These are phyloP conservation scores for Triticum urartu DNA, from an alignment of 176 grass and related monocot genomes.

Conservation along the genomic window DNA sequence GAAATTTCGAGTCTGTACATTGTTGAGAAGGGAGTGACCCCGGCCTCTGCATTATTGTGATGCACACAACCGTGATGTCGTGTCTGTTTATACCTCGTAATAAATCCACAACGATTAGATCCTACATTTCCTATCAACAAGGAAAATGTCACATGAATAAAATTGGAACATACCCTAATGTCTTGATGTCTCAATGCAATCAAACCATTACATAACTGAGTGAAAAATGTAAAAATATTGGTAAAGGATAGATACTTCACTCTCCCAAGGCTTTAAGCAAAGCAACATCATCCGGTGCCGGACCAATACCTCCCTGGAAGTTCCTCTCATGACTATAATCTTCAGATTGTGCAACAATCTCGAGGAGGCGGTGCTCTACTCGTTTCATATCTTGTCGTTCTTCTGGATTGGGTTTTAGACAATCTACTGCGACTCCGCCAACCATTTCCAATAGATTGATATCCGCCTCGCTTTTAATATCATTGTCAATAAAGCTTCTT, in stretches of 20 bases:
- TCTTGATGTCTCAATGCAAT: not conserved
- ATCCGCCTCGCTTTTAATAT: not conserved
- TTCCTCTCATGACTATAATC: not conserved
- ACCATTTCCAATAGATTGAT: not conserved
- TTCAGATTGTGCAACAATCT: not conserved
- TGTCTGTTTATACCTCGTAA: too few relatives aligned
- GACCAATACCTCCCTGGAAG: not conserved
- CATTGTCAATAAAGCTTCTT: not conserved
- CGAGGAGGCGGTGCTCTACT: not conserved
- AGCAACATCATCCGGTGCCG: not conserved
- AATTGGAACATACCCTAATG: too few relatives aligned
- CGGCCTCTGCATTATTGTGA: too few relatives aligned
- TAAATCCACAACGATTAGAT: too few relatives aligned
- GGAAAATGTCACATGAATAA: too few relatives aligned
- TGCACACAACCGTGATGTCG: too few relatives aligned
- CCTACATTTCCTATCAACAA: too few relatives aligned
- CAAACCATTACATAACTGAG: not conserved
- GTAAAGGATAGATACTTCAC: not conserved
- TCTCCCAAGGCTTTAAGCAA: not conserved
- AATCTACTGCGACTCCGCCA: not conserved
- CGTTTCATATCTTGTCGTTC: not conserved
- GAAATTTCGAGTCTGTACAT: too few relatives aligned
- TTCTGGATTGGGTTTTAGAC: not conserved
- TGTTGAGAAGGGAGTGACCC: too few relatives aligned
- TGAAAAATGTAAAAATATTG: not conserved